Evolutionary conservation across 306 rosid genomes (phyloP).

Genomic region (Corylus heterophylla): DNA sequence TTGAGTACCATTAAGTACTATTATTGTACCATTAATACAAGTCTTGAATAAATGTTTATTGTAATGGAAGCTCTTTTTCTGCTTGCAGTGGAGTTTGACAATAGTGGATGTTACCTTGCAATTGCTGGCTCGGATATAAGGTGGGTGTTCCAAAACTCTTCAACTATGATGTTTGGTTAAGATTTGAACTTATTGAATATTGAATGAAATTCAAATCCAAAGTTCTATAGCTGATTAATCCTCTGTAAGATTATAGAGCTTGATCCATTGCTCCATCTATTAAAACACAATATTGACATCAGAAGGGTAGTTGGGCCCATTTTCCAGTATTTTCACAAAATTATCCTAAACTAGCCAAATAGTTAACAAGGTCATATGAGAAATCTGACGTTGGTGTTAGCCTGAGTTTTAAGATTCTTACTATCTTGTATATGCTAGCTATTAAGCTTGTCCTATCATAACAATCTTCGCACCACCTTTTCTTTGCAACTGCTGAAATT

Average conservation of each 20-base stretch:
- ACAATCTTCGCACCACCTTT: neutral
- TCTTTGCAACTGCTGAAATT: neutral
- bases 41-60: neutral
- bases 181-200: neutral
- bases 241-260: neutral
- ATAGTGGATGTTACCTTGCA: slow-evolving; percentile 95
- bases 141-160: slow-evolving; percentile 39
- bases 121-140: slow-evolving; percentile 90
- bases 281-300: neutral
- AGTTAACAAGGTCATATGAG: neutral
- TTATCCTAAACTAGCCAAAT: neutral
- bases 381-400: neutral
- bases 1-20: neutral
- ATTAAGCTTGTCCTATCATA: neutral
- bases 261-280: neutral
- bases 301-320: neutral
- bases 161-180: neutral
- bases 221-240: neutral
- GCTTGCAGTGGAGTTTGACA: slow-evolving; percentile 91
- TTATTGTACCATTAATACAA: neutral
- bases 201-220: neutral
- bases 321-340: neutral
- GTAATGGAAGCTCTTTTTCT: slow-evolving; percentile 14
- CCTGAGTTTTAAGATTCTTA: neutral
- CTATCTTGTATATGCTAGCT: neutral